These are phyloP conservation scores for Colletotrichum euphorbiae DNA, from an alignment of 2,329 filamentous ascomycete genomes.

Conservation along the genomic window DNA sequence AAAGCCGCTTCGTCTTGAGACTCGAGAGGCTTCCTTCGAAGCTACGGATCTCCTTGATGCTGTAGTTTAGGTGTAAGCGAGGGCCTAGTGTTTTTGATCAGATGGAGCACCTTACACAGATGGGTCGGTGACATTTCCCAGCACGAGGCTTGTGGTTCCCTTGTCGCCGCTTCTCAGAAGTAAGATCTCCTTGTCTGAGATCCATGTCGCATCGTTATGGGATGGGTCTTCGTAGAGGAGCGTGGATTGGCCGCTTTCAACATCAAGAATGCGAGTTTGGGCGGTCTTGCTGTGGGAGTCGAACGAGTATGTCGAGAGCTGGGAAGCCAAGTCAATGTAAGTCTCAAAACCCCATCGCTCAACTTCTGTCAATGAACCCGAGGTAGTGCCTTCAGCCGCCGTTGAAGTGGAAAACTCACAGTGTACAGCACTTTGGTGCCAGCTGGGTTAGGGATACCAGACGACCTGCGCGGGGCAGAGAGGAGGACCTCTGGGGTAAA, in stretches of 20 bases:
- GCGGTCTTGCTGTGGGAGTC: conserved; percentile 74
- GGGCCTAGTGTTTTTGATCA: neutral
- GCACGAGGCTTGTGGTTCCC: conserved; percentile 59
- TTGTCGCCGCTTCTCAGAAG: conserved; percentile 64
- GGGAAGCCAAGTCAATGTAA: conserved; percentile 27
- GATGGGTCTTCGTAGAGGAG: conserved; percentile 73
- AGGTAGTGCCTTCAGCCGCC: no score
- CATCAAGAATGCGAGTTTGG: conserved; percentile 78
- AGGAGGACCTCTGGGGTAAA: conserved; percentile 84
- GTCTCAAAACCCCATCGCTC: neutral
- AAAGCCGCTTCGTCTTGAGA: conserved; percentile 66
- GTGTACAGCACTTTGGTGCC: conserved; percentile 74
- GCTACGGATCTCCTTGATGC: conserved; percentile 55
- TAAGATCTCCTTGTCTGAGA: conserved; percentile 73
- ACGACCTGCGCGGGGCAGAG: conserved; percentile 78
- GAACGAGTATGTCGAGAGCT: conserved; percentile 84
- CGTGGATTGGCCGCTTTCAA: conserved; percentile 73
- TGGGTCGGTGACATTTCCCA: conserved; percentile 52
- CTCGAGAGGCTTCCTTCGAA: conserved; percentile 69
- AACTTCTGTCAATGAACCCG: neutral
- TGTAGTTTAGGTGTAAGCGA: conserved; percentile 31
- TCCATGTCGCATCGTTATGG: conserved; percentile 80
- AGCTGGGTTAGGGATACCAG: conserved; percentile 75
- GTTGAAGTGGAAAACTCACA: conserved; percentile 50
- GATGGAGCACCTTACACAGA: conserved; percentile 50